Base-by-base conservation (phyloP, 495 filamentous ascomycete species). In the Neurospora sp. region DNA sequence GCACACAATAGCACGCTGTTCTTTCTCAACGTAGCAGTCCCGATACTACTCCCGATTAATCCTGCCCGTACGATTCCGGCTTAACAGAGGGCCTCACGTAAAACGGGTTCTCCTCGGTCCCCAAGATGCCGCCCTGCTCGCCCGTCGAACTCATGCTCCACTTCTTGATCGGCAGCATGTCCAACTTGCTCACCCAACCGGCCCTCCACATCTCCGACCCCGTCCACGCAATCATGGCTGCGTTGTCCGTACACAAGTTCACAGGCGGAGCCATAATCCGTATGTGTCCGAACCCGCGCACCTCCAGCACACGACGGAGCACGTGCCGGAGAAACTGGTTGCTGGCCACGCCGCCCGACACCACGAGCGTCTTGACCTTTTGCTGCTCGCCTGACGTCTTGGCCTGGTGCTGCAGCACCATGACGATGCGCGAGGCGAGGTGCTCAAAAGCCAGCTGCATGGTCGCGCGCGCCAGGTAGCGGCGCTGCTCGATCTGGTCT, bases 181-280 rank as follows among this genome's bases (percentile, higher is more conserved):
- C 83, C 38, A 94, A 75, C 27, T 86, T 84, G 20, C 88, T 90
- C 69, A 82, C 80, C 86, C 88, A 95, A 0, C 95, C 94, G 4
- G 85, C 88, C 79, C 94, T 89, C 72, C 85, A 98, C 93, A 98
- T 97, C 84, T 97, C 94, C 71, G 94, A 86, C 0, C 92, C 96
- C 6, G 94, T 87, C 96, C 96, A 99, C 1, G 92, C 95, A 75
- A 98, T 94, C 96, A 98, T 99, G n/a, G 93, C 93, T 18, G 94
- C 96, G 83, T 98, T 98, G 78, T 99, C 96, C 0, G 93, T 97
- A 75, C 96, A 97, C 74, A 94, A 83, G 68, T 84, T 82, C 27
- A 86, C 78, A 4, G 96, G 96, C 27, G 96, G 96, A 45, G 90
- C 90, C 4, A 89, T 79, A 14, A 98, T 75, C 38, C 84, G 72